These are phyloP conservation scores for Peniophora sp. DNA, from an alignment of 1,284 basidiomycete genomes.

Conservation along the genomic window DNA sequence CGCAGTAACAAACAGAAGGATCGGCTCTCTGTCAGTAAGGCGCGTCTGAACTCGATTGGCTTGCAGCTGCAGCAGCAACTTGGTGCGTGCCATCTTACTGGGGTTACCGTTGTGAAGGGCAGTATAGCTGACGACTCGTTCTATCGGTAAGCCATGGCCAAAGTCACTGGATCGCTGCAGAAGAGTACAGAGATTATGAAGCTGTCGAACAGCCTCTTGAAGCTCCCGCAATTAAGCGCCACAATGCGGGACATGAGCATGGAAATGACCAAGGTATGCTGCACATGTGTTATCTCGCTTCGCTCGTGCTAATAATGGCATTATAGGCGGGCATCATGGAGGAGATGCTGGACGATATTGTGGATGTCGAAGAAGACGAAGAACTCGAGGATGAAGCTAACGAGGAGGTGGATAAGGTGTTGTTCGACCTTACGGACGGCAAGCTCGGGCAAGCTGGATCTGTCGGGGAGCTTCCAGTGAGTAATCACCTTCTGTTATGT, in stretches of 20 bases:
- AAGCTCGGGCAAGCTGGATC: conserved; percentile 82
- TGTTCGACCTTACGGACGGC: conserved; percentile 94
- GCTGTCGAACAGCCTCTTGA: conserved; percentile 87
- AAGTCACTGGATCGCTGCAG: conserved; percentile 94
- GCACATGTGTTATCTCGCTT: not conserved
- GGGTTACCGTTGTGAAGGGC: not conserved
- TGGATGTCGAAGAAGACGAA: conserved; percentile 87
- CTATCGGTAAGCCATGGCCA: conserved; percentile 73
- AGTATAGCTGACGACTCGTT: not conserved
- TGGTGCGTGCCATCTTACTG: conserved; percentile 38
- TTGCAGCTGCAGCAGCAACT: conserved; percentile 91
- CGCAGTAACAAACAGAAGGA: conserved; percentile 93
- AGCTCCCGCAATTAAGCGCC: conserved; percentile 86
- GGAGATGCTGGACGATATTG: conserved; percentile 86
- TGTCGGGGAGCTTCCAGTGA: conserved; percentile 74
- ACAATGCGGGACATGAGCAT: conserved; percentile 97
- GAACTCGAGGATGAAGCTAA: conserved; percentile 96
- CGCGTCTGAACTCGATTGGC: conserved; percentile 85
- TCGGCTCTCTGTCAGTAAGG: conserved; percentile 87
- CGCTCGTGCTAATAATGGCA: not conserved
- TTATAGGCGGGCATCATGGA: conserved; percentile 85
- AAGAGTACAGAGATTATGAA: conserved; percentile 99
- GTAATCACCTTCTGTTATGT: conserved; percentile 22
- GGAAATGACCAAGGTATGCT: conserved; percentile 93
- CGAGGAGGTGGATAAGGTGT: conserved; percentile 93